Base-by-base conservation (phyloP, 345 rosid genomes). In the Populus alba region DNA sequence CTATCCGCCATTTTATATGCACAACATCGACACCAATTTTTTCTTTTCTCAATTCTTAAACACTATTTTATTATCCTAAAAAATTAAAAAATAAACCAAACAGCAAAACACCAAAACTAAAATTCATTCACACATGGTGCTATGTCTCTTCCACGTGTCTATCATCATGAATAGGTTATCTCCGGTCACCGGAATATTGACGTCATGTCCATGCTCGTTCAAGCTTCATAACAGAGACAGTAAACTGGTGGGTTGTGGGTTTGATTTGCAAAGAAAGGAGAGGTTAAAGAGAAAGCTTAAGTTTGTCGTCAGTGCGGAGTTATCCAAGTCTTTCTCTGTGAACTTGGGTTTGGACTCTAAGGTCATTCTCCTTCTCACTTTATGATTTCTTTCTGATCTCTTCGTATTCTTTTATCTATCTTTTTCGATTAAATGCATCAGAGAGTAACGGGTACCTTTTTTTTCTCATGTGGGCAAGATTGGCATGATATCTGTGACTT, bases 321-420 rank as follows among this genome's bases (percentile, higher is more conserved):
- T 90, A 20, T 90, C 94, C 57, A 82, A 86, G 80, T 81, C 89
- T 5, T 89, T 89, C 85, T 83, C 94, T 66, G 78, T 80, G 20
- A 85, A 83, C 83, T 79, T 86, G 57, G 94, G 90, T 65, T 87
- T 90, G 88, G 94, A 93, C 78, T 94, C 94, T 81, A 91, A 90
- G 97, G 97, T 92, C 18, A 61, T 74, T 74, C 66, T 20, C 71
- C 73, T 70, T 68, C 72, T 35, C 53, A 31, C 68, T n/a, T 22
- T 45, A 15, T 29, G 68, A 57, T 8, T 17, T 20, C 43, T 25
- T 43, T 70, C 31, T 74, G 2, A 29, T 71, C 55, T 68, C 61
- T 59, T 5, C 72, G 2, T 67, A 1, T 33, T 33, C 4, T 47
- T 49, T 75, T 0, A 3, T 25, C 17, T 38, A 25, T 37, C 65